phyloP scores from a whole-genome alignment of 495 filamentous ascomycete genomes.

The Glarea lozoyensis region DNA sequence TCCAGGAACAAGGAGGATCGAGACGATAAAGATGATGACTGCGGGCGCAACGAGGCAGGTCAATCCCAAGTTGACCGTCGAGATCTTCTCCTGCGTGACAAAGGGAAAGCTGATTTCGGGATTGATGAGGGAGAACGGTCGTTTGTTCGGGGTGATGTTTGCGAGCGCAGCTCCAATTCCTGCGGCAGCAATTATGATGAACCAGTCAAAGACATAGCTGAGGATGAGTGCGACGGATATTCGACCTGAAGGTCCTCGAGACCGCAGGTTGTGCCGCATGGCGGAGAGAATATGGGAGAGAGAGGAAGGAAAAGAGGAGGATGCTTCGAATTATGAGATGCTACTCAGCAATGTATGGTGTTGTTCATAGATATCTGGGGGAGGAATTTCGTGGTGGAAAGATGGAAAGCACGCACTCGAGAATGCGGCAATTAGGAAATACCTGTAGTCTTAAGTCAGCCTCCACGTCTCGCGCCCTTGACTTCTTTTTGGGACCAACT shows the following conservation, averaged over 20 bases:
- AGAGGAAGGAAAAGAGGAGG: neutral
- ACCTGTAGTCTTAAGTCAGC: no score
- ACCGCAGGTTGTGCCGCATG: conserved; percentile 9
- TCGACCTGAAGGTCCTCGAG: conserved; percentile 8
- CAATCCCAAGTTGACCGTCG: conserved; percentile 45
- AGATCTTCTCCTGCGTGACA: conserved; percentile 63
- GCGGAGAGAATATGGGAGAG: neutral
- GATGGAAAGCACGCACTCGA: no score
- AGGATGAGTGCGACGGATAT: conserved; percentile 16
- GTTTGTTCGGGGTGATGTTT: conserved; percentile 45
- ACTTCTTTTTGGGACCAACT: no score
- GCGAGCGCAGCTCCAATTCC: conserved; percentile 30
- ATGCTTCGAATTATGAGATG: no score
- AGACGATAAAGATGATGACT: conserved; percentile 59
- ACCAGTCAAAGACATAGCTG: conserved; percentile 57
- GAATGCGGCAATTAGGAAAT: no score
- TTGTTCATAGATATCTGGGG: no score
- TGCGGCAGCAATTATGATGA: conserved; percentile 43
- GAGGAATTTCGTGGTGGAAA: no score
- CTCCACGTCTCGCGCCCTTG: no score
- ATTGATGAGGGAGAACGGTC: conserved; percentile 39
- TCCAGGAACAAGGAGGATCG: conserved; percentile 55
- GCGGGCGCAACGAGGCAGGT: conserved; percentile 51
- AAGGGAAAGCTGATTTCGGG: conserved; percentile 62
- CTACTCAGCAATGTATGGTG: no score